Conservation (phyloP, 2,329 filamentous ascomycete genomes). For the Botryotinia narcissicola region DNA sequence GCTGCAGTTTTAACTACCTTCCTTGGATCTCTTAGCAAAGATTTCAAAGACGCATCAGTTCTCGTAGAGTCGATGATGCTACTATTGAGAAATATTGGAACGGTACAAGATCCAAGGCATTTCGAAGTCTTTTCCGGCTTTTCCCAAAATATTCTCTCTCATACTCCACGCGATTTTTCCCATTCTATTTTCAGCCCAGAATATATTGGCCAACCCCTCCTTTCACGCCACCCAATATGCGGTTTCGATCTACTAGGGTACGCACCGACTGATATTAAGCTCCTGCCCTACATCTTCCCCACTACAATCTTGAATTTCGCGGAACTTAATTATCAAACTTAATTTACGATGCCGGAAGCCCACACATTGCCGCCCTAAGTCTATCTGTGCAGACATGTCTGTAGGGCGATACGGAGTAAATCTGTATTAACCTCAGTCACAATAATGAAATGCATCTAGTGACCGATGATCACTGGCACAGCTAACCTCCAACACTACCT, state of each 20-base stretch:
- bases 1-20: neutral
- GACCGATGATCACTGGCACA: neutral
- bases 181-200: neutral
- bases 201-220: neutral
- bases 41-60: neutral
- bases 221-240: neutral
- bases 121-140: neutral
- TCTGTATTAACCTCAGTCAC: neutral
- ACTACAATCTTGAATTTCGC: neutral
- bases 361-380: neutral
- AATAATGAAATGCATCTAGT: neutral
- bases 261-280: neutral
- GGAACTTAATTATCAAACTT: neutral
- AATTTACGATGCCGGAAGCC: neutral
- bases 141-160: neutral
- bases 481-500: neutral
- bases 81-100: neutral
- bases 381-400: neutral
- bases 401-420: neutral
- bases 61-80: neutral
- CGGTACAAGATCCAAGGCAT: neutral
- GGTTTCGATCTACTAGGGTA: neutral
- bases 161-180: no score
- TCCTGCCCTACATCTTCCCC: conserved; percentile 1
- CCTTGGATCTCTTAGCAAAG: neutral